These are phyloP conservation scores for Alternaria brassicae DNA, from an alignment of 2,329 filamentous ascomycete genomes.

Conservation along the genomic window DNA sequence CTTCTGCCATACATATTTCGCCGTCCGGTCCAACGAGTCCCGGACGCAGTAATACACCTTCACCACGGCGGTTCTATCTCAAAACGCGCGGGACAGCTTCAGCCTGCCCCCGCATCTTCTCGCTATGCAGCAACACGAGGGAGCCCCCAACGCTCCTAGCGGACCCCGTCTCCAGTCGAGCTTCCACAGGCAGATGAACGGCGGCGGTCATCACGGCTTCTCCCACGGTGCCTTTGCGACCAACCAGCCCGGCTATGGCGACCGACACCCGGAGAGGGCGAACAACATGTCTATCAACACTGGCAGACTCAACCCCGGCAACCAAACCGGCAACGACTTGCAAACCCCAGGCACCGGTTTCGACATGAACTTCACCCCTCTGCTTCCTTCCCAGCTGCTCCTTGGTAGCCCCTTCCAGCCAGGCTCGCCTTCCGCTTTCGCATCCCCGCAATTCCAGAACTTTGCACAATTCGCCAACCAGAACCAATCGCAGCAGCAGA, in stretches of 20 bases:
- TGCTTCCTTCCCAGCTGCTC: conserved; percentile 91
- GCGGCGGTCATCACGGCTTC: conserved; percentile 80
- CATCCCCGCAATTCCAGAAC: conserved; percentile 89
- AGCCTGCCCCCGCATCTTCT: conserved; percentile 83
- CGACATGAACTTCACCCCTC: conserved; percentile 98
- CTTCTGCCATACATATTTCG: conserved; percentile 48
- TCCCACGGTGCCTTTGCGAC: conserved; percentile 91
- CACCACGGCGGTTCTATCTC: conserved; percentile 85
- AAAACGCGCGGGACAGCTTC: conserved; percentile 80
- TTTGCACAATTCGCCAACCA: conserved; percentile 70
- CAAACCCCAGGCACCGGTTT: conserved; percentile 86
- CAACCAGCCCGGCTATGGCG: conserved; percentile 81
- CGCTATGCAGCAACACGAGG: conserved; percentile 88
- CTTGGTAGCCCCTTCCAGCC: conserved; percentile 97
- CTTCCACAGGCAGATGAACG: conserved; percentile 72
- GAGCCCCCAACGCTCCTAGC: conserved; percentile 65
- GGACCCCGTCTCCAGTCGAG: conserved; percentile 66
- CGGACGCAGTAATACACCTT: conserved; percentile 66
- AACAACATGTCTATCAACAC: conserved; percentile 96
- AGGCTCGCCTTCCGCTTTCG: conserved; percentile 87
- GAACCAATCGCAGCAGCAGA: conserved; percentile 66
- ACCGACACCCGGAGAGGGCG: conserved; percentile 81
- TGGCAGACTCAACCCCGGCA: conserved; percentile 64
- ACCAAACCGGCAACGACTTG: conserved; percentile 73
- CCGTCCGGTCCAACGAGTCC: conserved; percentile 52